A percentile compares a stretch with the other conserved stretches of the same genome.
These are phyloP conservation scores for Chytriomyces hyalinus DNA, from an alignment of 192 early-diverging fungal species.

Conservation along the genomic window DNA sequence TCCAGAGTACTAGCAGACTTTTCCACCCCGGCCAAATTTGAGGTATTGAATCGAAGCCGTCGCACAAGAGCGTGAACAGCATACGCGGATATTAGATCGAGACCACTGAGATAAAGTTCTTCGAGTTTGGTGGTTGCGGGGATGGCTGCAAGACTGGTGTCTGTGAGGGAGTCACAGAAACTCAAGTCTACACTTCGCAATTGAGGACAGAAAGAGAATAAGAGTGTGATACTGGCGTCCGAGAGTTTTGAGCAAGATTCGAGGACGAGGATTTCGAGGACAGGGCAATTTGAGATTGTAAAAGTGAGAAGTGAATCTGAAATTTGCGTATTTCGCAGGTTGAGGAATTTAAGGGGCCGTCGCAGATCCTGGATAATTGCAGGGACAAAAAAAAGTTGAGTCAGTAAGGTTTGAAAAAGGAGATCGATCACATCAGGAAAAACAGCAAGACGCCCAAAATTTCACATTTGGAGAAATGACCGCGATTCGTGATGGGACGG, in stretches of 20 bases:
- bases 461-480: too few relatives aligned
- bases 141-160: conserved; percentile 48
- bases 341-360: conserved; percentile 50
- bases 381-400: not conserved
- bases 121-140: conserved; percentile 41
- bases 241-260: conserved; percentile 54
- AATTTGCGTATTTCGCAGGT: conserved; percentile 56
- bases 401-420: not conserved
- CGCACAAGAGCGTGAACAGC: conserved; percentile 52
- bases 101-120: conserved; percentile 53
- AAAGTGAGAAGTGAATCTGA: conserved; percentile 51
- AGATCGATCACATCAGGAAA: not conserved
- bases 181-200: conserved; percentile 49
- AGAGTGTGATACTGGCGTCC: conserved; percentile 49
- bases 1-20: conserved; percentile 31
- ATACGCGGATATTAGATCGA: conserved; percentile 48
- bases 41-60: conserved; percentile 8
- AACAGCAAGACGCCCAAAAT: not conserved
- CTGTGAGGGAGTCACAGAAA: conserved; percentile 57
- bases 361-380: conserved; percentile 8
- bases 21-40: not conserved
- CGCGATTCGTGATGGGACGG: too few relatives aligned
- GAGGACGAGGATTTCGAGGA: conserved; percentile 52
- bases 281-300: conserved; percentile 46
- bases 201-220: conserved; percentile 44